Percentiles rank a stretch among this genome's conserved stretches.
These are phyloP conservation scores for Ploettnerulaceae sp. DNA, from an alignment of 2,329 filamentous ascomycete species.

Conservation along the genomic window DNA sequence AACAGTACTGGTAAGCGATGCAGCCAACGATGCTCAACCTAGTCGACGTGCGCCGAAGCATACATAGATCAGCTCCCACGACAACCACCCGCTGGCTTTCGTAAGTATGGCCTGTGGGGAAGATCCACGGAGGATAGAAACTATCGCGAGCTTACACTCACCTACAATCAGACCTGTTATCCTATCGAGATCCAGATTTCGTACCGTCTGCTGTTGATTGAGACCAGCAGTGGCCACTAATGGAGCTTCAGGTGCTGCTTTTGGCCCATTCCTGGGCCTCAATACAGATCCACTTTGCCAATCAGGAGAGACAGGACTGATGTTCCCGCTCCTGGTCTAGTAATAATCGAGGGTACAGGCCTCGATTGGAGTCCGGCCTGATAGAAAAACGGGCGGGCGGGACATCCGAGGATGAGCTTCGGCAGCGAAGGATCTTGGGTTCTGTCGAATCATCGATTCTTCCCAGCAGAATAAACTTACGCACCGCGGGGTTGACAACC, in stretches of 20 bases:
- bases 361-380: background rate
- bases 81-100: background rate
- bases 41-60: background rate
- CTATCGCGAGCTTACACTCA: conserved; percentile 1
- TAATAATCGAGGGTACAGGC: conserved; percentile 1
- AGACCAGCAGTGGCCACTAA: conserved; percentile 1
- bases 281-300: conserved; percentile 1
- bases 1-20: background rate
- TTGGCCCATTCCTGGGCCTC: background rate
- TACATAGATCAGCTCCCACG: too few relatives aligned
- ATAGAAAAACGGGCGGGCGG: background rate
- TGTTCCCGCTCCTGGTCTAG: conserved; percentile 2
- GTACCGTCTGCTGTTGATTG: background rate
- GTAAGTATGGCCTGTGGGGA: background rate
- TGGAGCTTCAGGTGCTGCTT: background rate
- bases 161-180: background rate
- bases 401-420: conserved; percentile 5
- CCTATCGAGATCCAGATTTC: background rate
- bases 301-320: background rate
- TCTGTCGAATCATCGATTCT: background rate
- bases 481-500: background rate
- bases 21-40: background rate
- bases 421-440: background rate
- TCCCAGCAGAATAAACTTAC: background rate
- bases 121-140: background rate